Conservation (phyloP, 768 basidiomycete species). For the Suillus subluteus region DNA sequence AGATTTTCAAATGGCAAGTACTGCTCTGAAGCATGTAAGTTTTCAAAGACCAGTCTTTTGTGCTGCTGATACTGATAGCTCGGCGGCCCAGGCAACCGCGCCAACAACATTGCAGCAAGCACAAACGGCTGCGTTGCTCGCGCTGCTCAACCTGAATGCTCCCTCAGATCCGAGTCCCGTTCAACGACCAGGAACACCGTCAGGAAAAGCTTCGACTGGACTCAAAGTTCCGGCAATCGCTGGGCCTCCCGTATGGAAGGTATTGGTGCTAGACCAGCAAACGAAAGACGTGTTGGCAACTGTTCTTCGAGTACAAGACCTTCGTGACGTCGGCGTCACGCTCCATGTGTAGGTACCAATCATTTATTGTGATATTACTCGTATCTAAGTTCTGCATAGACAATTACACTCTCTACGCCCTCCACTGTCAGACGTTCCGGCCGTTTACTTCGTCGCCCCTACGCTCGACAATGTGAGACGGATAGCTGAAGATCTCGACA, state of each 20-base stretch:
- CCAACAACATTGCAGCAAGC: slow-evolving; percentile 79
- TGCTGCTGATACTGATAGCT: slow-evolving; percentile 33
- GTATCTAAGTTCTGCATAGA: slow-evolving; percentile 43
- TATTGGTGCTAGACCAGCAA: slow-evolving; percentile 90
- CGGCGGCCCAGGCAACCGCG: slow-evolving; percentile 38
- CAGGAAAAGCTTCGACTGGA: slow-evolving; percentile 45
- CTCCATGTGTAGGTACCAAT: slow-evolving; percentile 83
- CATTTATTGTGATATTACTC: slow-evolving; percentile 8
- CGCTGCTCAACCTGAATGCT: slow-evolving; percentile 82
- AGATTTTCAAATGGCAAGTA: slow-evolving; percentile 43
- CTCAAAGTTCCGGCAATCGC: slow-evolving; percentile 54
- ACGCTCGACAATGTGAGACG: slow-evolving; percentile 84
- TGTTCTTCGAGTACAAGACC: slow-evolving; percentile 92
- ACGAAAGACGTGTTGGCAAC: slow-evolving; percentile 98
- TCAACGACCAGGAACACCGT: slow-evolving; percentile 22
- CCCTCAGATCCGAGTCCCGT: slow-evolving; percentile 15
- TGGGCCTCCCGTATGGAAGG: slow-evolving; percentile 92
- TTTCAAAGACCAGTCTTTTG: not conserved
- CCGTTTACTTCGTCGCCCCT: slow-evolving; percentile 95
- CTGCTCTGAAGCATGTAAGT: slow-evolving; percentile 47
- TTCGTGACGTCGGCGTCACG: slow-evolving; percentile 95
- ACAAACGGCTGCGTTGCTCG: slow-evolving; percentile 84
- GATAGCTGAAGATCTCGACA: slow-evolving; percentile 92
- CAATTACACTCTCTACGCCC: slow-evolving; percentile 91
- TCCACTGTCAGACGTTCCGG: slow-evolving; percentile 91